Evolutionary conservation across 257 asterid species (phyloP), one percentile per base, ranked within the genome.

Genomic region (Nicotiana obtusifolia): DNA sequence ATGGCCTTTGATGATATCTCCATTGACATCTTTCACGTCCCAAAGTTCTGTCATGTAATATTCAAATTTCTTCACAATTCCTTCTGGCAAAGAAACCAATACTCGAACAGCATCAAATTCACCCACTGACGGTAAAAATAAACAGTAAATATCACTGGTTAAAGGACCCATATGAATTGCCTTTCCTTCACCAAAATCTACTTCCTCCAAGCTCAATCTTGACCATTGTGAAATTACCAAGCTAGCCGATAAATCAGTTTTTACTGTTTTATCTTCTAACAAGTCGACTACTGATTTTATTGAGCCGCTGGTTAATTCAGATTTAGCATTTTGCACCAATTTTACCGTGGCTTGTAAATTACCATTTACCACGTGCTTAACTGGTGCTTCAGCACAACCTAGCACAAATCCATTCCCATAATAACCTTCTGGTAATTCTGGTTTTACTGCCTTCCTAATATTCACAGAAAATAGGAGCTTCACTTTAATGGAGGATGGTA

Each of bases 221-320:
- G 97, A 87, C 98, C 97, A 94, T 3, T 92, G 96, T 1, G 98
- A 93, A 69, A 94, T 91, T 20, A 94, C 96, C 87, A 94, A 82
- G 16, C 94, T 92, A 1, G 90, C 6, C 0, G 95, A 88, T 7
- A 93, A 78, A 44, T 94, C 94, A 0, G 90, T 89, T 5, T 64
- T 47, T 28, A 84, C 22, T 1, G 54, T 67, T 64, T 80, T 78
- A 66, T 93, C 93, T 59, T 92, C 95, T 69, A 94, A 31, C 76
- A 88, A 78, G 80, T 94, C 93, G 0, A 92, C 80, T 16, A 84
- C n/a, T 1, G 97, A 94, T 67, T 82, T 91, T 5, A 92, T 91
- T 4, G 81, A 88, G 1, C 91, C 91, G 0, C 84, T 76, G 0
- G 84, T 84, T 26, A 87, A 16, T 4, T 59, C 33, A 0, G 90